Conservation (phyloP, 768 basidiomycete genomes). For the Xerocomellus intermedius region DNA sequence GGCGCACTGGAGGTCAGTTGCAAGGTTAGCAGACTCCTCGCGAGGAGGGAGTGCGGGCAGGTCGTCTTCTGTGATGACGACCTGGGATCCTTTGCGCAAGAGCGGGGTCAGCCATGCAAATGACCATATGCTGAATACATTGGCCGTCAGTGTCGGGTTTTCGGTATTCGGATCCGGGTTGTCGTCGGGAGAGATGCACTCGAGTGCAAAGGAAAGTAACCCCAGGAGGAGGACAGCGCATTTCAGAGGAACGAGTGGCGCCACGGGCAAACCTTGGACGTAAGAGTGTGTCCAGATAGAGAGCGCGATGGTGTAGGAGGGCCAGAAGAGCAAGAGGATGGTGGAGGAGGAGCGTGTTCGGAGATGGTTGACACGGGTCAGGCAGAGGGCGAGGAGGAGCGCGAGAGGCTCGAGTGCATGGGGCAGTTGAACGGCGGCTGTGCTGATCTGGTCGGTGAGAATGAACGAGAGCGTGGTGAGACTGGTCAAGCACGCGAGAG, state of each 20-base stretch:
- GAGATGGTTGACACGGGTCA: constrained; percentile 70
- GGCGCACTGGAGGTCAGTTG: constrained; percentile 54
- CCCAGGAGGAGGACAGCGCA: constrained; percentile 44
- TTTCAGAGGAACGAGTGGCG: constrained; percentile 44
- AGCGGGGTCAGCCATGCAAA: constrained; percentile 87
- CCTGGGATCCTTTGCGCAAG: constrained; percentile 62
- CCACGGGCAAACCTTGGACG: constrained; percentile 31
- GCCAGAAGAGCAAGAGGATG: constrained; percentile 80
- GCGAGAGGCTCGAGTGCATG: constrained; percentile 61
- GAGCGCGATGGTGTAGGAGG: constrained; percentile 51
- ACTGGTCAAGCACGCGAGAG: constrained; percentile 47
- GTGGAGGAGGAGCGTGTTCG: constrained; percentile 70
- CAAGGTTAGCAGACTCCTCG: constrained; percentile 73
- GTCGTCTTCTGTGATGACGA: constrained; percentile 81
- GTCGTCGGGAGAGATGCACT: constrained; percentile 65
- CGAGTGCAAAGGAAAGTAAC: constrained; percentile 56
- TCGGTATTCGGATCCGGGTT: constrained; percentile 47
- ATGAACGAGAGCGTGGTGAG: constrained; percentile 42
- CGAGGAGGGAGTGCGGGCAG: constrained; percentile 67
- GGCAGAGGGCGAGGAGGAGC: constrained; percentile 43
- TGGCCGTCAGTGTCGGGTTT: constrained; percentile 72
- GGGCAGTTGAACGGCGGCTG: constrained; percentile 45
- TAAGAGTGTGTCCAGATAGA: constrained; percentile 63
- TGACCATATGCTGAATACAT: constrained; percentile 77
- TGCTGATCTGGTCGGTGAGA: constrained; percentile 31